Percentiles rank a stretch among this genome's conserved stretches.
Conservation (phyloP, 495 filamentous ascomycete species). For the Penicillium verhagenii region DNA sequence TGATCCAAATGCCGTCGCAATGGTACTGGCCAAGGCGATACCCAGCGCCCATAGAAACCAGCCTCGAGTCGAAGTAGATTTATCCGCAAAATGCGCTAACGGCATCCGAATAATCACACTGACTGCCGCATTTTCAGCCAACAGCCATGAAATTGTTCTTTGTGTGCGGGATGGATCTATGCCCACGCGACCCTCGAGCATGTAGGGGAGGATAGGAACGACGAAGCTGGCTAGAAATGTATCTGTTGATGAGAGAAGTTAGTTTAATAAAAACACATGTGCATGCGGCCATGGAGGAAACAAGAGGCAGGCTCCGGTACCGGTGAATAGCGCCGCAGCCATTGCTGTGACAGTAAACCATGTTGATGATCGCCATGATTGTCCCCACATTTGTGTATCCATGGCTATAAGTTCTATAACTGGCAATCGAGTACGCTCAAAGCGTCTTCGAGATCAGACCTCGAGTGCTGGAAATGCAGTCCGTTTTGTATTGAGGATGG, state of each 20-base stretch:
- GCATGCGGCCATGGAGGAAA: conserved; percentile 36
- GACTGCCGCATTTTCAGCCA: conserved; percentile 13
- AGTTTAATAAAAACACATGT: too few relatives aligned
- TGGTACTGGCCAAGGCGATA: background rate
- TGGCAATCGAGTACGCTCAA: too few relatives aligned
- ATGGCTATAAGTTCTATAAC: background rate
- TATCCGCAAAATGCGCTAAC: conserved; percentile 14
- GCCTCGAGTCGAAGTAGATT: background rate
- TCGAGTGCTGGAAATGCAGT: too few relatives aligned
- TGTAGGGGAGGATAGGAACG: conserved; percentile 26
- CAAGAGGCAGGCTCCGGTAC: conserved; percentile 5
- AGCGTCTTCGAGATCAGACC: too few relatives aligned
- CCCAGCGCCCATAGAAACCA: background rate
- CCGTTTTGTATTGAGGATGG: too few relatives aligned
- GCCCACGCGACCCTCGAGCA: conserved; percentile 20
- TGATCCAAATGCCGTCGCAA: background rate
- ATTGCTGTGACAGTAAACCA: conserved; percentile 3
- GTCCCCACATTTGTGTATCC: background rate
- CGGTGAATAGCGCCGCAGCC: background rate
- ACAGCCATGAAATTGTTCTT: conserved; percentile 15
- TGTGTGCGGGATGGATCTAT: conserved; percentile 19
- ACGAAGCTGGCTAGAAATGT: conserved; percentile 15
- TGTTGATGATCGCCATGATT: background rate
- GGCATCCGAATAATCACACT: conserved; percentile 8
- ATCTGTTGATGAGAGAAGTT: background rate